A percentile compares a stretch with the other conserved stretches of the same genome.
These are phyloP conservation scores for Sporothrix euskadiensis DNA, from an alignment of 2,329 filamentous ascomycete genomes.

Conservation along the genomic window DNA sequence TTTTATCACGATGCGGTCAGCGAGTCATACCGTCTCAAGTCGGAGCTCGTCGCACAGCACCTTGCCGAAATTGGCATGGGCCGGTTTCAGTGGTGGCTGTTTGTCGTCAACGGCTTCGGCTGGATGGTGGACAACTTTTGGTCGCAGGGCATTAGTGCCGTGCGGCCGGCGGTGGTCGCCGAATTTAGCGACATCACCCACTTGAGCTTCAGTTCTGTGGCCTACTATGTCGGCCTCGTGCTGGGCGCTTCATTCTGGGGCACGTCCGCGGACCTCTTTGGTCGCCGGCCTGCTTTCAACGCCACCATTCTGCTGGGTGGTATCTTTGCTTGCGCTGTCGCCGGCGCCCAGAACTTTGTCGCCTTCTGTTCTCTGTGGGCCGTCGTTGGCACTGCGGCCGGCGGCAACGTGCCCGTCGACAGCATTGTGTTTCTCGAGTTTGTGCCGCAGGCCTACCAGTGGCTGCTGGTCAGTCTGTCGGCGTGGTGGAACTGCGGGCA, in stretches of 20 bases:
- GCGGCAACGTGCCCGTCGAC: constrained; percentile 54
- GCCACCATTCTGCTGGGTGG: constrained; percentile 47
- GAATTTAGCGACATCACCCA: constrained; percentile 37
- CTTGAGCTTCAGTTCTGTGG: constrained; percentile 41
- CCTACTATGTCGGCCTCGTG: constrained; percentile 47
- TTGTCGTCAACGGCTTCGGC: constrained; percentile 50
- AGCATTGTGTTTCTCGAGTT: constrained; percentile 56
- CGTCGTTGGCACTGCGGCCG: constrained; percentile 46
- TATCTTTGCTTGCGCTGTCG: constrained; percentile 60
- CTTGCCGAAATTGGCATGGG: constrained; percentile 29
- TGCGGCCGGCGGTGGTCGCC: constrained; percentile 41
- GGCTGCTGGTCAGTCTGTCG: constrained; percentile 49
- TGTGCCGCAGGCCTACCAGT: constrained; percentile 50
- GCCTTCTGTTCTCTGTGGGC: constrained; percentile 47
- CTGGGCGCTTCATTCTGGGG: constrained; percentile 51
- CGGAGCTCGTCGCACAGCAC: constrained; percentile 29
- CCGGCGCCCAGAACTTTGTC: constrained; percentile 59
- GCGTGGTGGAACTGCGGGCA: constrained; percentile 45
- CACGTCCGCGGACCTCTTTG: constrained; percentile 35
- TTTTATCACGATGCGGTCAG: constrained; percentile 28
- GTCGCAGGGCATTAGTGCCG: constrained; percentile 42
- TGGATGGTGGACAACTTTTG: constrained; percentile 50
- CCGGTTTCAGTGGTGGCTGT: constrained; percentile 41
- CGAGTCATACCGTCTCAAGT: constrained; percentile 30
- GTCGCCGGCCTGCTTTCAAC: constrained; percentile 49